phyloP scores from a whole-genome alignment of 2,329 filamentous ascomycete genomes.

The Penicillium sp. region DNA sequence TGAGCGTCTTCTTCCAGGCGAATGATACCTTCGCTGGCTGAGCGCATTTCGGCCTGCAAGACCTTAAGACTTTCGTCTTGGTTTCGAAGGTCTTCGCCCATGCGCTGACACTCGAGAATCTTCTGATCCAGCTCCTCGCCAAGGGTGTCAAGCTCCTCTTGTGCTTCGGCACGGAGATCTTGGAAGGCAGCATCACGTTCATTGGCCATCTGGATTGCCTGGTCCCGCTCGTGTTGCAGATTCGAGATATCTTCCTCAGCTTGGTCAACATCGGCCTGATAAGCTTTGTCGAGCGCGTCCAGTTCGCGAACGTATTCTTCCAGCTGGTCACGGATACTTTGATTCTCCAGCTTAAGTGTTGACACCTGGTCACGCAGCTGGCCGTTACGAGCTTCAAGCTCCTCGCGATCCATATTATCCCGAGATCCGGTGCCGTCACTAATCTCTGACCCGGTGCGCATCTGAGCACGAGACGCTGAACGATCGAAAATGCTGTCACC shows the following conservation, averaged over 20 bases:
- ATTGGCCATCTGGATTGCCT: conserved; percentile 74
- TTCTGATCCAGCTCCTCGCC: conserved; percentile 71
- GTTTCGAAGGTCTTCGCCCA: conserved; percentile 72
- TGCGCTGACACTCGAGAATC: conserved; percentile 67
- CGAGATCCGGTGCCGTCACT: conserved; percentile 70
- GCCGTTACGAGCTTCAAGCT: conserved; percentile 80
- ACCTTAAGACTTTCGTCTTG: conserved; percentile 84
- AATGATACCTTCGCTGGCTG: conserved; percentile 82
- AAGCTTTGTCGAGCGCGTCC: conserved; percentile 68
- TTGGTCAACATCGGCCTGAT: conserved; percentile 80
- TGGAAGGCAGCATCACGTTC: conserved; percentile 58
- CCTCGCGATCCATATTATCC: conserved; percentile 79
- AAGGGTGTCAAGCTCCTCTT: conserved; percentile 60
- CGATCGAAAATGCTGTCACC: conserved; percentile 91
- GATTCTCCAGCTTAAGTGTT: conserved; percentile 82
- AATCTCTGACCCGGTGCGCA: conserved; percentile 71
- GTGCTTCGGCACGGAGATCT: conserved; percentile 58
- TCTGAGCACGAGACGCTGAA: conserved; percentile 82
- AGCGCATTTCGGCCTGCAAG: conserved; percentile 91
- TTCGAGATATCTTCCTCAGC: conserved; percentile 77
- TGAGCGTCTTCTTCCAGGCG: conserved; percentile 87
- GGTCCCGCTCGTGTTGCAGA: conserved; percentile 81
- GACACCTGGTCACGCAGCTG: conserved; percentile 85
- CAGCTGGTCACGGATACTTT: conserved; percentile 81
- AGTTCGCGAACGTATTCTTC: conserved; percentile 79